Percentiles rank a stretch among this genome's conserved stretches.
phyloP scores from a whole-genome alignment of 352 stramenopile genomes.

The Globisporangium cederbergense region DNA sequence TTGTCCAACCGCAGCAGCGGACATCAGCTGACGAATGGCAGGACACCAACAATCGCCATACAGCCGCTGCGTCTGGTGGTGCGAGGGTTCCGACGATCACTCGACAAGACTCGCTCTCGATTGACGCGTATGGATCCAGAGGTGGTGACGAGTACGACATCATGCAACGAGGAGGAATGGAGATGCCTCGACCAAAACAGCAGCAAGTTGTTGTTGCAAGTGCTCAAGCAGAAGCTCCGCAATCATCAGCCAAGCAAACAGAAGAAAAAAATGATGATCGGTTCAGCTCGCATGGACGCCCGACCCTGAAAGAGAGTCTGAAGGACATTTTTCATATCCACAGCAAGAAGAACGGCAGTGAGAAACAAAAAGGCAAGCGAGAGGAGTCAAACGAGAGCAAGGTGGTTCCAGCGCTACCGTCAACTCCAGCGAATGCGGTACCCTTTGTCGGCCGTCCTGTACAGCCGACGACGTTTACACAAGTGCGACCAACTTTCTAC shows the following conservation, averaged over 20 bases:
- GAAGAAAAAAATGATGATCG: background rate
- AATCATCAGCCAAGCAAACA: background rate
- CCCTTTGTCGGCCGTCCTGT: background rate
- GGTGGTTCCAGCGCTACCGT: background rate
- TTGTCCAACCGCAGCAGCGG: background rate
- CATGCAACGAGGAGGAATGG: conserved; percentile 1
- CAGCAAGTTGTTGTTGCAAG: background rate
- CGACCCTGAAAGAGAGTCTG: conserved; percentile 30
- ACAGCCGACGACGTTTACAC: background rate
- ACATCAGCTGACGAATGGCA: conserved; percentile 11
- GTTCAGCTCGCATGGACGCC: conserved; percentile 7
- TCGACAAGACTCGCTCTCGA: conserved; percentile 4
- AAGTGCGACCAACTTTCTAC: conserved; percentile 32
- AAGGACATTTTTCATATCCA: conserved; percentile 34
- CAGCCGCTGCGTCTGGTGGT: background rate
- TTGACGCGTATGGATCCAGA: conserved; percentile 12
- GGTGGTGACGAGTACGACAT: background rate
- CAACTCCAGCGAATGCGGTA: background rate
- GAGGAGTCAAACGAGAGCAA: conserved; percentile 12
- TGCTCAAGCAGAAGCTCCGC: background rate
- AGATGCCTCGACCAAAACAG: conserved; percentile 13
- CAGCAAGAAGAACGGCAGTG: conserved; percentile 3
- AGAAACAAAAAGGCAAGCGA: conserved; percentile 16
- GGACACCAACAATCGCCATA: background rate
- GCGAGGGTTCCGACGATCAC: background rate